Evolutionary conservation across 176 grass and related monocot genomes (phyloP), one percentile per base, ranked within the genome.

Genomic region (Typha latifolia): DNA sequence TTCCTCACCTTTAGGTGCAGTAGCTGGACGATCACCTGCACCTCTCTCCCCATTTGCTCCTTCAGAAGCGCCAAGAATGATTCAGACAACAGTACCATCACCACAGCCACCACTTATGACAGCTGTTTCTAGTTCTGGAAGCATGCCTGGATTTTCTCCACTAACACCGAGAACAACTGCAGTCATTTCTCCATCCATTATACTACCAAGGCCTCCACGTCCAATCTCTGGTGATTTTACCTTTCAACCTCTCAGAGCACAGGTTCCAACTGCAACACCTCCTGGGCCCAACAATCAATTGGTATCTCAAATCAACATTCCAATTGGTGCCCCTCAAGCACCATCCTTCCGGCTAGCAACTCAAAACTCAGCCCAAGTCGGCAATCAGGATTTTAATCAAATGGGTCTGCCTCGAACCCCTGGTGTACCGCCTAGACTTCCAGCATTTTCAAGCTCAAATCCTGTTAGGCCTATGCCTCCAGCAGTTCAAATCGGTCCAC

Each of bases 191-290:
- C 10, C 78, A 64, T 51, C 81, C 16, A 66, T 74, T 20, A 62
- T 32, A 22, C 20, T 34, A 64, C 64, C 77, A 51, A 86, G 85
- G 48, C 93, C 92, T 12, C 85, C 78, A 62, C 73, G 50, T 29
- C 66, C 85, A 68, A 32, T 64, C 43, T 69, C 75, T 4, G 75
- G 80, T 23, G 78, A 97, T 82, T 92, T 97, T 66, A 89, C 93
- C 26, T 97, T 86, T 78, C 79, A 71, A n/a, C 88, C 81, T 76
- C 56, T 61, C 2, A 51, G 47, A 34, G 23, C 71, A 51, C 70
- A 72, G 68, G 43, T 23, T 7, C 69, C 49, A 37, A 12, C 56
- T 66, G 63, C 43, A 48, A 70, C 61, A 2, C 66, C 71, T 62
- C 5, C 51, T 62, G 71, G 70, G 74, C 16, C 51, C 12, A 62